These are phyloP conservation scores for Sugiyamaella paludigena DNA, from an alignment of 1,139 yeast species.

Conservation along the genomic window DNA sequence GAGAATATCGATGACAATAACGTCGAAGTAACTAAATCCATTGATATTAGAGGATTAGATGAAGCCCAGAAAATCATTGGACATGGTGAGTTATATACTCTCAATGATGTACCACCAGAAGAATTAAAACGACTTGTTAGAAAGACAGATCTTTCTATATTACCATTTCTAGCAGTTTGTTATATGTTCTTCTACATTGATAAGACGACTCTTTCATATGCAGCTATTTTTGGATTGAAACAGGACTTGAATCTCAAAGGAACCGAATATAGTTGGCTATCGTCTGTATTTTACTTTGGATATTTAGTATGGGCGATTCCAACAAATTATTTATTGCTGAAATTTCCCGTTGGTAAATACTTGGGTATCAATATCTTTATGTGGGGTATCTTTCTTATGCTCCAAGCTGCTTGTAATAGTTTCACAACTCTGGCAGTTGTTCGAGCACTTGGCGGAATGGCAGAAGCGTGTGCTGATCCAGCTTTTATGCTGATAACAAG, in stretches of 20 bases:
- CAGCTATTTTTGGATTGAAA: constrained; percentile 59
- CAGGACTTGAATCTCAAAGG: constrained; percentile 40
- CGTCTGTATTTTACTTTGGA: constrained; percentile 60
- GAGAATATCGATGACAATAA: constrained; percentile 4
- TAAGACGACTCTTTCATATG: constrained; percentile 57
- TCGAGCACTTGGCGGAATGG: constrained; percentile 53
- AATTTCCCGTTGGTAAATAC: constrained; percentile 53
- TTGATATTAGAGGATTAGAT: constrained; percentile 7
- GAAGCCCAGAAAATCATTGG: constrained; percentile 11
- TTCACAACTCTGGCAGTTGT: constrained; percentile 52
- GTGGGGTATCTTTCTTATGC: constrained; percentile 52
- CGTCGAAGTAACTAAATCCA: not conserved
- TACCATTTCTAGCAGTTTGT: constrained; percentile 55
- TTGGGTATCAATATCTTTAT: constrained; percentile 45
- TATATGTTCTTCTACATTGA: constrained; percentile 64
- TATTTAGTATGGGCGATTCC: constrained; percentile 54
- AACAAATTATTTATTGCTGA: constrained; percentile 51
- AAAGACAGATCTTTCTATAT: constrained; percentile 50
- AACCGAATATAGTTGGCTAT: constrained; percentile 50
- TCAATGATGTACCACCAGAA: constrained; percentile 15
- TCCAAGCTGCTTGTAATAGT: constrained; percentile 44
- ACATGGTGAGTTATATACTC: constrained; percentile 5
- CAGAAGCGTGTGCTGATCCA: constrained; percentile 53
- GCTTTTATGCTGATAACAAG: constrained; percentile 53
- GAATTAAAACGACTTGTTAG: constrained; percentile 38